Evolutionary conservation across 306 rosid species (phyloP).

Genomic region (Quercus berberidifolia): DNA sequence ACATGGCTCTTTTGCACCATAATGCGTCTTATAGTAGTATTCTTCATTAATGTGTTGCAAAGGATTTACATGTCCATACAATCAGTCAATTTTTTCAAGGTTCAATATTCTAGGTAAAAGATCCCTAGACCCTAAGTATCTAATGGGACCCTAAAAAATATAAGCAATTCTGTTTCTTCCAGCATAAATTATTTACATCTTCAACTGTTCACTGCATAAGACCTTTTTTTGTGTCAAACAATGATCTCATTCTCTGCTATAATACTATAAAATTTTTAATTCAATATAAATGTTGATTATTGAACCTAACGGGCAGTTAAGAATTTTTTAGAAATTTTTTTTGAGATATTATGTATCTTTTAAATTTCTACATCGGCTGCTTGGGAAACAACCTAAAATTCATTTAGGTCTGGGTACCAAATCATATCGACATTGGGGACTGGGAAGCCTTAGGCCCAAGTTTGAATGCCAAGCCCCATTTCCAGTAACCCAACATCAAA

Average conservation of each 20-base stretch:
- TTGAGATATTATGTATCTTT: not conserved
- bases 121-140: not conserved
- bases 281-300: too few species aligned
- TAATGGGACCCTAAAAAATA: not conserved
- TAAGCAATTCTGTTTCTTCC: not conserved
- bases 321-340: too few species aligned
- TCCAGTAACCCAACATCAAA: too few species aligned
- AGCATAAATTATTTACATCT: not conserved
- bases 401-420: not conserved
- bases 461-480: too few species aligned
- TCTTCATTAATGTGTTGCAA: not conserved
- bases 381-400: not conserved
- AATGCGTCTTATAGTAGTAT: not conserved
- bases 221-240: not conserved
- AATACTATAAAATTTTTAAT: too few species aligned
- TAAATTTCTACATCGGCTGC: not conserved
- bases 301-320: too few species aligned
- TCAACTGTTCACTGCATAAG: not conserved
- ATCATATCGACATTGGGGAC: not conserved
- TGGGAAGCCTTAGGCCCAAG: too few species aligned
- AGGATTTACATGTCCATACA: not conserved
- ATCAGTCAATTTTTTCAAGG: not conserved
- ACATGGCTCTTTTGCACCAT: too few species aligned
- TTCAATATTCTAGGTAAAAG: not conserved
- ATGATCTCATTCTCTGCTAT: too few species aligned